Evolutionary conservation across 805 yeast genomes (phyloP), one percentile per base, ranked within the genome.

Genomic region (Candida incommunis): DNA sequence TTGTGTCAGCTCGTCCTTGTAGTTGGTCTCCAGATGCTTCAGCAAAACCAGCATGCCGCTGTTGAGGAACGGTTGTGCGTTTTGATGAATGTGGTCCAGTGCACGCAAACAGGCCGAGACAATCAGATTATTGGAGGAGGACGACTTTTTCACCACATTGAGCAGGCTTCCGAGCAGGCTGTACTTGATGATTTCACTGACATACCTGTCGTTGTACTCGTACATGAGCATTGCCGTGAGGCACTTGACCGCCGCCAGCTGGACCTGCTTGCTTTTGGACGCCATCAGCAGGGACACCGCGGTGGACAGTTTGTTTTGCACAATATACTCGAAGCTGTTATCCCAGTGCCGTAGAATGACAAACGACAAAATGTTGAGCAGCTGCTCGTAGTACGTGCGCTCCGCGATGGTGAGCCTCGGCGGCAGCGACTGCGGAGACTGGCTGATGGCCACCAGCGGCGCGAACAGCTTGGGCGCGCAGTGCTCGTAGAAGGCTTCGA

Each of bases 341-440:
- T 69, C 63, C 23, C 78, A 80, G 57, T 84, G 94, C 46, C 76
- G 80, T 25, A 71, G 67, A 2, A 80, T 63, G 48, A 90, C 80
- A 56, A 81, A 82, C 21, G 76, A 68, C 3, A 83, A 62, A 48
- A 88, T 61, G 46, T 85, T 94, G 51, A 90, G 80, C 20, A 86
- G 63, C 55, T 74, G 73, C 54, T 74, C 76, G 46, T 67, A 65
- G 24, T 77, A 52, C 22, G 67, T 59, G 42, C 55, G 23, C 31
- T 49, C 34, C 5, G 51, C 16, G 45, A 40, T 23, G 29, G 35
- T 21, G 37, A 43, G 41, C 42, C 31, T 21, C 22, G 11, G 18
- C 13, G 20, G 23, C 25, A 16, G 24, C 20, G 41, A 41, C 41
- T 22, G 41, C 46, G n/a, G 46, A 27, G 27, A 42, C 25, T 47